Evolutionary conservation across 2,329 filamentous ascomycete genomes (phyloP), one percentile per base, ranked within the genome.

Genomic region (Scedosporium minutisporum): DNA sequence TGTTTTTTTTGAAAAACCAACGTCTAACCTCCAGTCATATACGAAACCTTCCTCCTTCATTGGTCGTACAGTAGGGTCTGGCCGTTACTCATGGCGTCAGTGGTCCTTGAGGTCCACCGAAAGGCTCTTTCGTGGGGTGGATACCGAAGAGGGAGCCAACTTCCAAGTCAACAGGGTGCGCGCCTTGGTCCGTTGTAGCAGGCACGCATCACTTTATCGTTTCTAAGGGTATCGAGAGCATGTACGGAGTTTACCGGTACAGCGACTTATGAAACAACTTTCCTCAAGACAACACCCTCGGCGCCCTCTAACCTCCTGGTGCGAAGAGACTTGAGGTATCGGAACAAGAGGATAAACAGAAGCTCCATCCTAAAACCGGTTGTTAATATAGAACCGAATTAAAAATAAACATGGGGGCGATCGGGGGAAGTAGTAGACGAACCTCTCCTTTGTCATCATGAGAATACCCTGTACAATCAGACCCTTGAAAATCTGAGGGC

Each of bases 381-480:
- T 6, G 57, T 60, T 18, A 62, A 27, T 23, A 57, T 23, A 9
- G 2, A 38, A 38, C 41, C 25, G 14, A 38, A 29, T 14, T 27
- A 51, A 16, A n/a, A 14, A 33, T n/a, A 2, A 7, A 14, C 12
- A 12, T 7, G 3, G n/a, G 18, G 12, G 3, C 27, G 5, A 18
- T 2, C 58, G 23, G 9, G 21, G 23, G 14, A 16, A 27, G 6
- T 16, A 3, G 25, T 57, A 57, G 3, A 70, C 80, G 67, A 81
- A 92, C 90, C 92, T 85, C 77, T 99, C 95, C 78, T 99, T 99
- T 58, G 92, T 95, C 92, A 97, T 99, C 95, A 99, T 99, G 46
- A 99, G 80, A 63, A 99, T 86, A 59, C 95, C 95, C 72, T 99
- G 95, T 2, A 99, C 95, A 58, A 99, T 73, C 61, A 99, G 77